phyloP scores from a whole-genome alignment of 352 stramenopile genomes.

The Phytophthora ramorum region DNA sequence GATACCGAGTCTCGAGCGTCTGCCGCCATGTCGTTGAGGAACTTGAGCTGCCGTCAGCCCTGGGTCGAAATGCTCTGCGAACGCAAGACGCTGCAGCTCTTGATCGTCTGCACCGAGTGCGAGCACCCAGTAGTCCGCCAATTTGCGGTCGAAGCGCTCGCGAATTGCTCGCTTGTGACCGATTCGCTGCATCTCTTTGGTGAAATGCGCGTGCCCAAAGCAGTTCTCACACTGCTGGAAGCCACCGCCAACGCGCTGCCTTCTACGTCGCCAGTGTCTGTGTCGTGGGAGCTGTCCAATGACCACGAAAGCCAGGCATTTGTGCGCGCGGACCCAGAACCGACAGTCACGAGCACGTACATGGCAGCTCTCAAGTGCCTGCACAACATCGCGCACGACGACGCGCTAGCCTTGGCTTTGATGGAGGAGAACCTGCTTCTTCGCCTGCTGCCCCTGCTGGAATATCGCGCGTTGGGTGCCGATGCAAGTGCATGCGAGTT shows the following conservation, averaged over 20 bases:
- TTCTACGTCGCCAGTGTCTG: neutral
- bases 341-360: slow-evolving; percentile 49
- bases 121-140: slow-evolving; percentile 63
- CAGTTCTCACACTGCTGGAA: slow-evolving; percentile 64
- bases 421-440: slow-evolving; percentile 62
- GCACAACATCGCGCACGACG: slow-evolving; percentile 70
- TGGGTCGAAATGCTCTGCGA: slow-evolving; percentile 88
- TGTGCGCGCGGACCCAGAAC: neutral
- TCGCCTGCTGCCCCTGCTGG: slow-evolving; percentile 51
- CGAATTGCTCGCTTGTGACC: slow-evolving; percentile 79
- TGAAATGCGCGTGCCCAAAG: slow-evolving; percentile 63
- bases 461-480: slow-evolving; percentile 46
- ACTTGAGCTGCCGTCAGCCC: slow-evolving; percentile 72
- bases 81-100: slow-evolving; percentile 65
- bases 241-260: slow-evolving; percentile 15
- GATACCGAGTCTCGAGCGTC: slow-evolving; percentile 76
- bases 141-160: slow-evolving; percentile 71
- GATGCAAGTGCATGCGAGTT: slow-evolving; percentile 55
- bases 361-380: slow-evolving; percentile 78
- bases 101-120: slow-evolving; percentile 62
- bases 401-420: slow-evolving; percentile 60
- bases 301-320: neutral
- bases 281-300: slow-evolving; percentile 24
- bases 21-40: slow-evolving; percentile 74
- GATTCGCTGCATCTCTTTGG: slow-evolving; percentile 80